Percentiles rank a stretch among this genome's conserved stretches.
Conservation (phyloP, 495 filamentous ascomycete genomes). For the Xylaria curta region DNA sequence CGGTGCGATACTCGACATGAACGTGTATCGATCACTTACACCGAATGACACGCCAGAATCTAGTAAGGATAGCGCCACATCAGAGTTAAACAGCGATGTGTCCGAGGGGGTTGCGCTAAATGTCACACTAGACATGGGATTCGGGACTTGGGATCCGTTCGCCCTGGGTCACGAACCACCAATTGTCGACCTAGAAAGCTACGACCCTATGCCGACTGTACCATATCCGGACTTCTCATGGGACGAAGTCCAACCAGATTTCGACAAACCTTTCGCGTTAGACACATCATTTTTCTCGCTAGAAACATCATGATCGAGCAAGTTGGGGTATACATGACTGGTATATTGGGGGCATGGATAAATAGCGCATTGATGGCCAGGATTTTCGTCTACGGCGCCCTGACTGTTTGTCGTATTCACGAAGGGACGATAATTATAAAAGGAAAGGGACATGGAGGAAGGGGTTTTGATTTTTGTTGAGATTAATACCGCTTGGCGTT, state of each 20-base stretch:
- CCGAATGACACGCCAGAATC: slow-evolving; percentile 65
- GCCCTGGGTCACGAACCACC: slow-evolving; percentile 5
- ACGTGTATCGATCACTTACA: slow-evolving; percentile 53
- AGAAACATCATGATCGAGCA: slow-evolving; percentile 42
- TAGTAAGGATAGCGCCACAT: slow-evolving; percentile 57
- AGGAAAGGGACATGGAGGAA: not conserved
- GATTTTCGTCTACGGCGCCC: not conserved
- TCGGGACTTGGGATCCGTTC: slow-evolving; percentile 51
- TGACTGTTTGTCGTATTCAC: not conserved
- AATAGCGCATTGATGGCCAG: not conserved
- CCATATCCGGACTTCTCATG: slow-evolving; percentile 37
- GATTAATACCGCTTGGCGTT: slow-evolving; percentile 13
- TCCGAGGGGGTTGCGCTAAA: slow-evolving; percentile 50
- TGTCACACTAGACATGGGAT: slow-evolving; percentile 50
- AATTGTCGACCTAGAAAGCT: slow-evolving; percentile 18
- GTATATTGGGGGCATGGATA: not conserved
- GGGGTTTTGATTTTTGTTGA: not conserved
- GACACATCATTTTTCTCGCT: slow-evolving; percentile 52
- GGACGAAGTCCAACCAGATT: slow-evolving; percentile 50
- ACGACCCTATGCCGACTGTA: slow-evolving; percentile 15
- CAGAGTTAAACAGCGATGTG: slow-evolving; percentile 62
- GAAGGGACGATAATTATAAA: slow-evolving; percentile 9
- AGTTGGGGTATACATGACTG: not conserved
- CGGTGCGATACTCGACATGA: slow-evolving; percentile 54
- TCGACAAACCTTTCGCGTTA: slow-evolving; percentile 50